Percentiles rank a stretch among this genome's conserved stretches.
These are phyloP conservation scores for Botrytis deweyae DNA, from an alignment of 2,329 filamentous ascomycete species.

Conservation along the genomic window DNA sequence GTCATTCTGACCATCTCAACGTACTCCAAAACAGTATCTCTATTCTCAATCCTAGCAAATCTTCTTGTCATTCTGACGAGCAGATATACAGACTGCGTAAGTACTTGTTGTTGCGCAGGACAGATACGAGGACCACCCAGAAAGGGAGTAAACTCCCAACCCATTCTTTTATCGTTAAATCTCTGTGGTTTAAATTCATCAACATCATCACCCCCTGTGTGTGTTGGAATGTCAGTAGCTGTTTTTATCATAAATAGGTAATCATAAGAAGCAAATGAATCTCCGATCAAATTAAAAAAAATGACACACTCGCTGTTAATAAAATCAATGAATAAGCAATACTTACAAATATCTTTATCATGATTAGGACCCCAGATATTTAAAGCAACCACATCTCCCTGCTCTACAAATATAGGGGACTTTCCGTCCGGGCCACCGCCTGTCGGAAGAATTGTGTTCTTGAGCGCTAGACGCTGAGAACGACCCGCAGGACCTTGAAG, in stretches of 20 bases:
- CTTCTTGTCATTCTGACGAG: constrained; percentile 34
- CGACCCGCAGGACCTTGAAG: constrained; percentile 52
- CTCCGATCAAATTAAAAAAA: background rate
- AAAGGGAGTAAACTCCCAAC: constrained; percentile 40
- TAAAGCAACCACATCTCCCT: constrained; percentile 30
- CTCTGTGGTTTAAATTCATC: constrained; percentile 38
- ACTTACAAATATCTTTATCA: constrained; percentile 36
- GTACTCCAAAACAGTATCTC: constrained; percentile 26
- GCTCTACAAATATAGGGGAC: constrained; percentile 33
- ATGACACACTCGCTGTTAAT: background rate
- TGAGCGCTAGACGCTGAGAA: constrained; percentile 48
- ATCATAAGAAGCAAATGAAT: background rate
- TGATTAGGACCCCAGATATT: constrained; percentile 33
- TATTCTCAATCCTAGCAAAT: constrained; percentile 36
- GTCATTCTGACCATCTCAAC: constrained; percentile 13
- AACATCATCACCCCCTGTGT: constrained; percentile 36
- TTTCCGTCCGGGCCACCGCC: constrained; percentile 36
- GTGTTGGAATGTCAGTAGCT: background rate
- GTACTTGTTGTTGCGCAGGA: constrained; percentile 40
- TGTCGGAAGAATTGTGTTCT: constrained; percentile 41
- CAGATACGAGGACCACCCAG: constrained; percentile 40
- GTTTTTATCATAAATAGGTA: background rate
- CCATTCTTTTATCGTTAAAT: constrained; percentile 44
- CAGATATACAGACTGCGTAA: constrained; percentile 32
- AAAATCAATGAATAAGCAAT: background rate